phyloP scores from a whole-genome alignment of 495 filamentous ascomycete genomes.

The Penicillium diatomitis region DNA sequence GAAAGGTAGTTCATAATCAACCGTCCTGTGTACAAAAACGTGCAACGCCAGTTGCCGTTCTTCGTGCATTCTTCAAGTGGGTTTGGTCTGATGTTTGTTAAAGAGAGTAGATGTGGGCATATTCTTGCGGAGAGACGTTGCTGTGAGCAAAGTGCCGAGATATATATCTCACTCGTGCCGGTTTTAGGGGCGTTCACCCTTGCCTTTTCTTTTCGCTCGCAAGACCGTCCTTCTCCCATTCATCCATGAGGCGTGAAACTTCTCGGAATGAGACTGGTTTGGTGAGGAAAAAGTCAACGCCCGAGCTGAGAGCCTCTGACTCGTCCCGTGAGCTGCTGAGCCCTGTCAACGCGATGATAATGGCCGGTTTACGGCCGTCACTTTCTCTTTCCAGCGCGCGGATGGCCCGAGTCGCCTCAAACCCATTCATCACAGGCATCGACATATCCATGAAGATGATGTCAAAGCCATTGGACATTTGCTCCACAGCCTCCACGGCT shows the following conservation, averaged over 20 bases:
- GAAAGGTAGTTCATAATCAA: too few relatives aligned
- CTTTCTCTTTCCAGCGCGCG: slow-evolving; percentile 48
- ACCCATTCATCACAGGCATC: slow-evolving; percentile 71
- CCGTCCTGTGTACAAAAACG: too few relatives aligned
- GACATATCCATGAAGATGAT: slow-evolving; percentile 61
- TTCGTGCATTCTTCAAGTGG: too few relatives aligned
- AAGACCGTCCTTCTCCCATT: slow-evolving; percentile 33
- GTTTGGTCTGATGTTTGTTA: too few relatives aligned
- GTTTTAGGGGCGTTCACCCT: too few relatives aligned
- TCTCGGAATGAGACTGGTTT: slow-evolving; percentile 55
- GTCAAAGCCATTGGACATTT: slow-evolving; percentile 34
- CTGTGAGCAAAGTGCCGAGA: too few relatives aligned
- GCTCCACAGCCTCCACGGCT: slow-evolving; percentile 42
- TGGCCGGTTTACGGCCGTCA: slow-evolving; percentile 28
- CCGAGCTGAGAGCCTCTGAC: slow-evolving; percentile 55
- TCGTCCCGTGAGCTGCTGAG: slow-evolving; percentile 54
- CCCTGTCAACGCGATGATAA: slow-evolving; percentile 65
- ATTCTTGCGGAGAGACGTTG: too few relatives aligned
- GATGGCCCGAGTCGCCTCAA: slow-evolving; percentile 63
- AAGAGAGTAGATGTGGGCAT: too few relatives aligned
- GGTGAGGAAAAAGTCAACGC: slow-evolving; percentile 65
- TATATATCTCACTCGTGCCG: too few relatives aligned
- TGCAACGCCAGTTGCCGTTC: too few relatives aligned
- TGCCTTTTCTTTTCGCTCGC: slow-evolving; percentile 8
- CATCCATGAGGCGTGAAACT: slow-evolving; percentile 36